A percentile compares a stretch with the other conserved stretches of the same genome.
phyloP scores from a whole-genome alignment of 495 filamentous ascomycete species.

The Lepidopterella palustris region DNA sequence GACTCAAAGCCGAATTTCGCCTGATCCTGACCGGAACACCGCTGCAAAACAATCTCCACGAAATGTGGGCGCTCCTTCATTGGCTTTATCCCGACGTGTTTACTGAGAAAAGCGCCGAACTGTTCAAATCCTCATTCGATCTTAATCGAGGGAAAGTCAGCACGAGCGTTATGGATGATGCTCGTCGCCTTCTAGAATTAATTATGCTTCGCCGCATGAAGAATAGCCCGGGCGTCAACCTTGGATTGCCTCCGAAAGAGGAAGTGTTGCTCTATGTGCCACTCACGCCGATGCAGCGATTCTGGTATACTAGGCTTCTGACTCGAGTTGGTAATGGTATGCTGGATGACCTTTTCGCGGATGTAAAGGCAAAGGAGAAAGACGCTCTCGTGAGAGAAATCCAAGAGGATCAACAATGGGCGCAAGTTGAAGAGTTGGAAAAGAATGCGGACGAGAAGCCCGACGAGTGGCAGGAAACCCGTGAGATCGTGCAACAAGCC shows the following conservation, averaged over 20 bases:
- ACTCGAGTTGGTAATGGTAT: conserved; percentile 50
- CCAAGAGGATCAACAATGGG: conserved; percentile 19
- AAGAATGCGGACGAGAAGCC: conserved; percentile 28
- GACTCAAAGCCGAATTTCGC: conserved; percentile 49
- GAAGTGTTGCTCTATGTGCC: conserved; percentile 57
- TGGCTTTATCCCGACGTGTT: conserved; percentile 63
- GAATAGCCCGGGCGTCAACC: conserved; percentile 50
- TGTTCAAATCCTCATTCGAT: conserved; percentile 55
- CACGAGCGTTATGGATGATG: conserved; percentile 47
- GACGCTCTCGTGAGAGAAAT: conserved; percentile 33
- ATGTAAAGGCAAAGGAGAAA: conserved; percentile 44
- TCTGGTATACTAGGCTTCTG: conserved; percentile 56
- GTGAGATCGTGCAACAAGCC: conserved; percentile 43
- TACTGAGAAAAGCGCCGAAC: conserved; percentile 41
- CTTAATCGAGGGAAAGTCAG: conserved; percentile 52
- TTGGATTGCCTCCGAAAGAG: conserved; percentile 54
- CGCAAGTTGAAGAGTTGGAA: conserved; percentile 17
- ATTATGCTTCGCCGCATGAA: conserved; percentile 63
- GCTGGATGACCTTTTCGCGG: conserved; percentile 49
- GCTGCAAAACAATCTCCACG: conserved; percentile 57
- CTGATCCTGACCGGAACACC: conserved; percentile 60
- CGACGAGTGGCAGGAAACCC: conserved; percentile 44
- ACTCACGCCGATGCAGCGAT: conserved; percentile 54
- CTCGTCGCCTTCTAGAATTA: conserved; percentile 48
- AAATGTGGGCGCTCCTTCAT: conserved; percentile 57